phyloP scores from a whole-genome alignment of 2,329 filamentous ascomycete species.

The Nannizziopsis arthrosporioides region DNA sequence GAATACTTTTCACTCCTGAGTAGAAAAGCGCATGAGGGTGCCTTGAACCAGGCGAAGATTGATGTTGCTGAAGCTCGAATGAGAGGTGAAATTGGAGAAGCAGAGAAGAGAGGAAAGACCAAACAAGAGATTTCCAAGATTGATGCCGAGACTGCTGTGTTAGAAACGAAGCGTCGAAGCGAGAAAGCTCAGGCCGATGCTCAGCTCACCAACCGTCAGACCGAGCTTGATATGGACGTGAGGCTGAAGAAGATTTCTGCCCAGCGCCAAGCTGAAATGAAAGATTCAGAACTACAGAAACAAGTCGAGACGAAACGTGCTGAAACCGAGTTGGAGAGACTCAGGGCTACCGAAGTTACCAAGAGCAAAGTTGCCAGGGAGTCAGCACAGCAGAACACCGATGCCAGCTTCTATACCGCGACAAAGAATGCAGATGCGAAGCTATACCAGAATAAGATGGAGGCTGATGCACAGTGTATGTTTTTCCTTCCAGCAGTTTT shows the following conservation, averaged over 20 bases:
- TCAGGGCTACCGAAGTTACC: constrained; percentile 65
- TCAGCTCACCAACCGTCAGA: constrained; percentile 59
- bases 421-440: constrained; percentile 44
- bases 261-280: constrained; percentile 57
- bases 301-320: constrained; percentile 68
- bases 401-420: constrained; percentile 40
- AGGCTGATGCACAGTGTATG: constrained; percentile 30
- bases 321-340: constrained; percentile 66
- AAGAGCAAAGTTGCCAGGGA: constrained; percentile 51
- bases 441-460: constrained; percentile 31
- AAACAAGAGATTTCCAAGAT: constrained; percentile 84
- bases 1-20: constrained; percentile 74
- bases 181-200: constrained; percentile 71
- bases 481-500: neutral
- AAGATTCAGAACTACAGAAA: constrained; percentile 69
- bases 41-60: constrained; percentile 63
- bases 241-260: constrained; percentile 66
- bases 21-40: constrained; percentile 74
- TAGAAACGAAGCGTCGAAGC: constrained; percentile 72
- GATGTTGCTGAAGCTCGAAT: constrained; percentile 49
- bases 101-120: constrained; percentile 64
- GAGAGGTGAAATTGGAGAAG: constrained; percentile 53
- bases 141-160: constrained; percentile 69
- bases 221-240: constrained; percentile 60
- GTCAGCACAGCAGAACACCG: constrained; percentile 34